These are phyloP conservation scores for Apiotrichum gamsii DNA, from an alignment of 1,284 basidiomycete genomes.

Conservation along the genomic window DNA sequence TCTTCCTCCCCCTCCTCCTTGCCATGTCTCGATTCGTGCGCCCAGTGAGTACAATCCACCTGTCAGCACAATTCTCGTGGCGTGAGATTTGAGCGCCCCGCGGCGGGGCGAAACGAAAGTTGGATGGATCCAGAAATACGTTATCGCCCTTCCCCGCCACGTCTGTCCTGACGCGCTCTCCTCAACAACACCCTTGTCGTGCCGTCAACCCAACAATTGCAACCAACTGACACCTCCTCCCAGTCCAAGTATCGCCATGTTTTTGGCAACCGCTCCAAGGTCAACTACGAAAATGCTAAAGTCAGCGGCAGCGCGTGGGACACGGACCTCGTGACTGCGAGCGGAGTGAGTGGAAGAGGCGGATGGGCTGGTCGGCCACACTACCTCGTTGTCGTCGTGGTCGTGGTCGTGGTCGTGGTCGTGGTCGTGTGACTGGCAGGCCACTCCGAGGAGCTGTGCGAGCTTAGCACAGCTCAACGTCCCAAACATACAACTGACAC, in stretches of 20 bases:
- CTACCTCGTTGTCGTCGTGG: not conserved
- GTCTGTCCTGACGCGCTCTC: too few relatives aligned
- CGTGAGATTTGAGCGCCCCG: too few relatives aligned
- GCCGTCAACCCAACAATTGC: not conserved
- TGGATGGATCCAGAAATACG: too few relatives aligned
- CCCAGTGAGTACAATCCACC: constrained; percentile 32
- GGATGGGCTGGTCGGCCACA: not conserved
- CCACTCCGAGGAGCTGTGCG: not conserved
- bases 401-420: too few relatives aligned
- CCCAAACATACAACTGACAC: too few relatives aligned
- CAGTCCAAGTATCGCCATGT: constrained; percentile 68
- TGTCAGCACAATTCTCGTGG: too few relatives aligned
- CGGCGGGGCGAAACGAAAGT: too few relatives aligned
- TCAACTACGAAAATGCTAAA: constrained; percentile 84
- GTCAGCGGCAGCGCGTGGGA: constrained; percentile 88
- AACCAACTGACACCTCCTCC: not conserved
- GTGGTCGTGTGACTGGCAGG: too few relatives aligned
- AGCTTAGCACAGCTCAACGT: too few relatives aligned
- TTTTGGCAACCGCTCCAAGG: constrained; percentile 77
- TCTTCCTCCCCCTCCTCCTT: not conserved
- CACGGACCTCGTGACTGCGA: constrained; percentile 87
- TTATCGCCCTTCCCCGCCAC: too few relatives aligned
- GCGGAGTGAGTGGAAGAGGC: constrained; percentile 54
- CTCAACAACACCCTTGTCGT: not conserved
- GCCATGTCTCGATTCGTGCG: constrained; percentile 57